Evolutionary conservation across 805 yeast genomes (phyloP).

Genomic region (Yarrowia phangngaensis): DNA sequence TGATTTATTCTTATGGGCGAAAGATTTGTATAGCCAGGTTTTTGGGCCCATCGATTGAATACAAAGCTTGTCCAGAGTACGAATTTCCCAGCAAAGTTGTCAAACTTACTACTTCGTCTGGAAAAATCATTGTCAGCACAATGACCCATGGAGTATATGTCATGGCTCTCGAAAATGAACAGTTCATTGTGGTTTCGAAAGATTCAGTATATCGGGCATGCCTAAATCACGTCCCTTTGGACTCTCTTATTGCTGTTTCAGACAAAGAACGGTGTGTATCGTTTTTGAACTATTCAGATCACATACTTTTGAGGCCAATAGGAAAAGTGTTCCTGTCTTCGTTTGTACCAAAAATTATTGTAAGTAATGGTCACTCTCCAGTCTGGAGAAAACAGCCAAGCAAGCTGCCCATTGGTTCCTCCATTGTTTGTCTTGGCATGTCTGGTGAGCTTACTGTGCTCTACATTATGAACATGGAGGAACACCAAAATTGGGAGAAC

Average conservation of each 20-base stretch:
- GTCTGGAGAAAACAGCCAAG: constrained; percentile 16
- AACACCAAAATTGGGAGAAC: constrained; percentile 4
- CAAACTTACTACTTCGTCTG: not conserved
- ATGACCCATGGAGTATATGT: constrained; percentile 11
- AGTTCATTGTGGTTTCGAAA: constrained; percentile 1
- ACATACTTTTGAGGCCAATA: constrained; percentile 2
- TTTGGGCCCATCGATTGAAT: constrained; percentile 8
- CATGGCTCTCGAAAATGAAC: constrained; percentile 1
- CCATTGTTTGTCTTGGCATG: constrained; percentile 14
- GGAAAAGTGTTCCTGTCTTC: constrained; percentile 17
- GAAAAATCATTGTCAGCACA: constrained; percentile 9
- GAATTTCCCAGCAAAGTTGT: constrained; percentile 20
- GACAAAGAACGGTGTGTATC: constrained; percentile 25
- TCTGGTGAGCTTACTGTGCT: constrained; percentile 11
- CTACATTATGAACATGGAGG: constrained; percentile 13
- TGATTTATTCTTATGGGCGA: constrained; percentile 4
- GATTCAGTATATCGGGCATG: constrained; percentile 19
- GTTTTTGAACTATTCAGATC: not conserved
- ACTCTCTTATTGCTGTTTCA: not conserved
- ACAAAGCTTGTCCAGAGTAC: constrained; percentile 15
- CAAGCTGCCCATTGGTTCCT: constrained; percentile 3
- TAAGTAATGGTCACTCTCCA: not conserved
- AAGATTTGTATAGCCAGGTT: constrained; percentile 6
- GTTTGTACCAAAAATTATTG: not conserved
- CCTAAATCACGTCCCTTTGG: not conserved